Base-by-base conservation (phyloP, 1,284 basidiomycete genomes). In the Wallemia ichthyophaga region DNA sequence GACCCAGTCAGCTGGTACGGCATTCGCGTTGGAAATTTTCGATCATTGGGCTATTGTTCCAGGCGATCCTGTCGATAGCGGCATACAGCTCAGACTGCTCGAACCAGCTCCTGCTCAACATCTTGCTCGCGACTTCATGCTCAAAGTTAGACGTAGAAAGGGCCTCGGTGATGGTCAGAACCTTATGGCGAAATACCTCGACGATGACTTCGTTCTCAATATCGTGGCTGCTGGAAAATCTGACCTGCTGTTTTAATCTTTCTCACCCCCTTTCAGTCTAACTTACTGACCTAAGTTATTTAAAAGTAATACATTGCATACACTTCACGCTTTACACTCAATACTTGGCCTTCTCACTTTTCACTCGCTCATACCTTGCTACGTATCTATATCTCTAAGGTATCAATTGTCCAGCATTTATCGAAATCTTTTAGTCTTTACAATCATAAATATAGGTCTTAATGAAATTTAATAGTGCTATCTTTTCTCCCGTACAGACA, bases 31-130 rank as follows among this genome's bases (percentile, higher is more conserved):
- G 64, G 91, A 95, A 71, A 78, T 83, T 61, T 98, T 98, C 70
- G 88, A 94, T 70, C 94, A 99, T 68, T 99, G 94, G 92, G 83
- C 84, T 48, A 86, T 95, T 66, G 92, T 96, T 17, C 92, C 92
- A 85, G 85, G 85, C 69, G 91, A 96, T 72, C 94, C 94, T 55
- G 91, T 85, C 64, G 94, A 99, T 73, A 86, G 83, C 63, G 83
- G 80, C 63, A 91, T 99, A 71, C 85, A 88, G 70, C 78, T 98
- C 61, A 78, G 91, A 62, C 92, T 94, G 60, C 74, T 99, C 61
- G 94, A 98, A 69, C 94, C 94, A 58, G 94, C 94, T 25, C 88
- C 88, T 57, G 88, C 91, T 13, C 86, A 96, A 68, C 83, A 66
- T n/a, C 64, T 72, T 48, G 70, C 68, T 21, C 53, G 71, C 25